Evolutionary conservation across 1,139 yeast genomes (phyloP).

Genomic region (Sugiyamaella neomexicana): DNA sequence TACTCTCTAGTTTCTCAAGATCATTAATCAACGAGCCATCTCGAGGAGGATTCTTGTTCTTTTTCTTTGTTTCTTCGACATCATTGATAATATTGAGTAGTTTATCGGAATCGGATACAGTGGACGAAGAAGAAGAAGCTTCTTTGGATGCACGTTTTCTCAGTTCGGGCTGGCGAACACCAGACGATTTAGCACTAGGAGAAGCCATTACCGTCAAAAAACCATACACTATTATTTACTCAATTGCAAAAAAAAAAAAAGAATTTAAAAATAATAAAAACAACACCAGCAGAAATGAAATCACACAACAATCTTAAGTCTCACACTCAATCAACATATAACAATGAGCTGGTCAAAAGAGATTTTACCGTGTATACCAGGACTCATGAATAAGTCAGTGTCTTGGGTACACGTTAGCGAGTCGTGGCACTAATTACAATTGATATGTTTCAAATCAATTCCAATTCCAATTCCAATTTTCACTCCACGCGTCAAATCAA

Average conservation of each 20-base stretch:
- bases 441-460: too few species aligned
- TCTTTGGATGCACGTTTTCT: slow-evolving; percentile 13
- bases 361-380: background rate
- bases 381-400: background rate
- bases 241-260: too few species aligned
- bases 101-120: background rate
- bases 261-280: too few species aligned
- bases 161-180: slow-evolving; percentile 11
- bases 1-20: slow-evolving; percentile 43
- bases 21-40: slow-evolving; percentile 16
- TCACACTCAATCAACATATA: too few species aligned
- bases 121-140: background rate
- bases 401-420: background rate
- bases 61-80: slow-evolving; percentile 2
- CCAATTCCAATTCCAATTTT: too few species aligned
- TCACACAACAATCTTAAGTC: too few species aligned
- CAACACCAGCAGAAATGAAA: too few species aligned
- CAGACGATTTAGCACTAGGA: slow-evolving; percentile 12
- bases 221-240: too few species aligned
- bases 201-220: background rate
- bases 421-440: background rate
- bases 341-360: background rate
- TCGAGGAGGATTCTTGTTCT: background rate
- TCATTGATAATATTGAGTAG: slow-evolving; percentile 3
- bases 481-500: too few species aligned